phyloP scores from a whole-genome alignment of 2,329 filamentous ascomycete species.

The Keithomyces neogunnii region DNA sequence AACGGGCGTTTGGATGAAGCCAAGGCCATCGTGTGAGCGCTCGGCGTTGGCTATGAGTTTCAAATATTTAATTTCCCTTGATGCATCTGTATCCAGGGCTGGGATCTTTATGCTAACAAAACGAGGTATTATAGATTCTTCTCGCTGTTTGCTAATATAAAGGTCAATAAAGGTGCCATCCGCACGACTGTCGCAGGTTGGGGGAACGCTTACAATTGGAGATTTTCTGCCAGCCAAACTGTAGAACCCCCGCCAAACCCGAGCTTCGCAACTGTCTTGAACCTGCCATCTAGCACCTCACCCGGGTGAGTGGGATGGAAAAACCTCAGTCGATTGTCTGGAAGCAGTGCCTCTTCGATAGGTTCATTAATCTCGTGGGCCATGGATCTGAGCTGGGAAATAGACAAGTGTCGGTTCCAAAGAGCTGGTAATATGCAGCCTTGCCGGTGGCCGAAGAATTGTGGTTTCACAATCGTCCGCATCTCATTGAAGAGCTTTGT shows the following conservation, averaged over 20 bases:
- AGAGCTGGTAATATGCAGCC: too few species aligned
- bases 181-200: too few species aligned
- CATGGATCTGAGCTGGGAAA: too few species aligned
- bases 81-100: not conserved
- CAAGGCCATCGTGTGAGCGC: not conserved
- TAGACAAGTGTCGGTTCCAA: too few species aligned
- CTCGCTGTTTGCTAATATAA: not conserved
- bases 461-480: too few species aligned
- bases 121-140: not conserved
- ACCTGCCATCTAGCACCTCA: constrained; percentile 23
- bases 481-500: too few species aligned
- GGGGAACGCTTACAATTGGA: constrained; percentile 8
- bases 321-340: constrained; percentile 5
- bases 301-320: constrained; percentile 13
- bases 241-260: constrained; percentile 27
- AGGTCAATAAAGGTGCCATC: not conserved
- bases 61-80: not conserved
- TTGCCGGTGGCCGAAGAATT: too few species aligned
- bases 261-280: constrained; percentile 27
- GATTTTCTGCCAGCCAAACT: constrained; percentile 27
- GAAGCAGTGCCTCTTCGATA: constrained; percentile 11
- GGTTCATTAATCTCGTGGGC: too few species aligned
- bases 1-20: not conserved
- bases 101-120: not conserved
- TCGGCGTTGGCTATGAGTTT: not conserved